Evolutionary conservation across 768 basidiomycete species (phyloP), one percentile per base, ranked within the genome.

Genomic region (Sporobolomyces roseus): DNA sequence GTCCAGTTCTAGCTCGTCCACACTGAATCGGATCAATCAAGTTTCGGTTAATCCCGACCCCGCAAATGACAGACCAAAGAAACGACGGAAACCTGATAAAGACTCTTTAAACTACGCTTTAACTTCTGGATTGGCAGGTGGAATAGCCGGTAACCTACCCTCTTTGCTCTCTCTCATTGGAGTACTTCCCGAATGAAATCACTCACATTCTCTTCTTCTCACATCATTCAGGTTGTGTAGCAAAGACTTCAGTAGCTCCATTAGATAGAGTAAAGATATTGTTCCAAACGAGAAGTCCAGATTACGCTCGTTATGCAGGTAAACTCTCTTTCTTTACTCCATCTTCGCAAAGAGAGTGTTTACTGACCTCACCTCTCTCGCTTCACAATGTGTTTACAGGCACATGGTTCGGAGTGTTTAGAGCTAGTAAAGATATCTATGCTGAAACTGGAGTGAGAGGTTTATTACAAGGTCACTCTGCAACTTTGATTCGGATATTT

Each of bases 231-330:
- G 75, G 74, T 35, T 75, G 74, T 64, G 58, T 75, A 30, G 75
- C 73, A 36, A 76, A 76, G 66, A 76, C 75, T 14, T 74, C 74
- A 2, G 75, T 76, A n/a, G 96, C 96, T 25, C 96, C 96, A 5
- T 84, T 99, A 55, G 96, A 99, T 78, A 84, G 96, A 77, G 93
- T 99, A 74, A 99, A 99, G 81, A 99, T 99, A 75, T 86, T 99
- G 55, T 96, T 98, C 77, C 94, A 99, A 78, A 91, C 96, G 1
- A 91, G 91, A 10, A 96, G 94, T 78, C 89, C 90, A 12, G 94
- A 98, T 66, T 99, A 89, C 77, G 84, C 85, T 77, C 90, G 92
- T 78, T 98, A 93, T 80, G 85, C 93, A 65, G 93, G 93, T 91
- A 66, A 65, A 85, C 53, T 60, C 16, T 0, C 43, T 33, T 25